phyloP scores from a whole-genome alignment of 1,284 basidiomycete species.

The Cerioporus squamosus region DNA sequence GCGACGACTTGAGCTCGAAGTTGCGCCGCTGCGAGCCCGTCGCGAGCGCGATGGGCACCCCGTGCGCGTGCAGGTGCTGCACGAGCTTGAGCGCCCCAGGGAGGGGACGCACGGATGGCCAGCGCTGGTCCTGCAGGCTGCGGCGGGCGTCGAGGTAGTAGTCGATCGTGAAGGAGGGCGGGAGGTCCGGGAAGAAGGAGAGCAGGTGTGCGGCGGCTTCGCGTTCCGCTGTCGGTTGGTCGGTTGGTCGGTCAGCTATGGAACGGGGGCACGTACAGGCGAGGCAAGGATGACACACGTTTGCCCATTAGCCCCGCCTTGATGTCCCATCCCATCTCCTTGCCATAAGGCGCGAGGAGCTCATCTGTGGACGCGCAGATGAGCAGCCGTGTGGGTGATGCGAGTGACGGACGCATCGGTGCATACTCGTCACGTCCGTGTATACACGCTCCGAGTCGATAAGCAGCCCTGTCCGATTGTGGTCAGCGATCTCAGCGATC shows the following conservation, averaged over 20 bases:
- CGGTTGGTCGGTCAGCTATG: neutral
- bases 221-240: constrained; percentile 70
- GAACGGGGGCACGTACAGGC: neutral
- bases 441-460: constrained; percentile 78
- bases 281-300: constrained; percentile 50
- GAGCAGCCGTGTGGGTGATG: neutral
- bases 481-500: constrained; percentile 1
- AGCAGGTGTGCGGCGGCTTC: constrained; percentile 68
- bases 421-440: constrained; percentile 72
- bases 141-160: constrained; percentile 62
- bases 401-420: too few relatives aligned
- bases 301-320: constrained; percentile 85
- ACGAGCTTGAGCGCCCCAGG: constrained; percentile 72
- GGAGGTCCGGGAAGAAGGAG: constrained; percentile 74
- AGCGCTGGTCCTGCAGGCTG: constrained; percentile 59
- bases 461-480: constrained; percentile 47
- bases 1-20: constrained; percentile 64
- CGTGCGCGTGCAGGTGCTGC: constrained; percentile 63
- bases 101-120: constrained; percentile 69
- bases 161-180: constrained; percentile 53
- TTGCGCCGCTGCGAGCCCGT: constrained; percentile 72
- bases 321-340: constrained; percentile 82
- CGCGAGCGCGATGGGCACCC: constrained; percentile 76
- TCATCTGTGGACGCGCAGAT: constrained; percentile 49
- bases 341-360: constrained; percentile 73